Conservation (phyloP, 1,284 basidiomycete species). For the Schizophyllum commune region DNA sequence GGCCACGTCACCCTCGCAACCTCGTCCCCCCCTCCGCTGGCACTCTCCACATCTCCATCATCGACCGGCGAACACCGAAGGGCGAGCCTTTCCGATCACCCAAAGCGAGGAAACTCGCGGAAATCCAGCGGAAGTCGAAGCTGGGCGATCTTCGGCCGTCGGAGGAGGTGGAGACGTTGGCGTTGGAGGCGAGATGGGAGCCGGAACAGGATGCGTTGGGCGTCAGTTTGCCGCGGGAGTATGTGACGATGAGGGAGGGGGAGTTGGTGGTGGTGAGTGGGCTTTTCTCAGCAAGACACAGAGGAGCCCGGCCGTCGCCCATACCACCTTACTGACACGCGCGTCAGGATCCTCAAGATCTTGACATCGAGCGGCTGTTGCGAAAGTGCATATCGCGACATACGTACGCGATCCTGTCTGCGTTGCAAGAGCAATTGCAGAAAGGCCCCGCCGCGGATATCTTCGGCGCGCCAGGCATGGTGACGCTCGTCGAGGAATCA, state of each 20-base stretch:
- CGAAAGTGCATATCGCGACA: conserved; percentile 53
- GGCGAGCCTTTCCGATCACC: conserved; percentile 39
- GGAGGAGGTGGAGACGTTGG: conserved; percentile 63
- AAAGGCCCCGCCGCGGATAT: conserved; percentile 39
- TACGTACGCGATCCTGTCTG: conserved; percentile 46
- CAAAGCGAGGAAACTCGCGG: conserved; percentile 45
- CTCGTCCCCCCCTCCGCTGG: conserved; percentile 53
- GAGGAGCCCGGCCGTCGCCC: too few species aligned
- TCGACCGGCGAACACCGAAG: conserved; percentile 28
- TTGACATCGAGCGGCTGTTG: conserved; percentile 66
- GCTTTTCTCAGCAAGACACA: too few species aligned
- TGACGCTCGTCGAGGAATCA: too few species aligned
- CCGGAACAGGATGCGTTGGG: conserved; percentile 55
- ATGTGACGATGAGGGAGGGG: conserved; percentile 27
- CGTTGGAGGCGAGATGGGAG: conserved; percentile 58
- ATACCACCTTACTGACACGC: conserved; percentile 6
- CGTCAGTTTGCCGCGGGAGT: conserved; percentile 35
- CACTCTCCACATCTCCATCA: conserved; percentile 36
- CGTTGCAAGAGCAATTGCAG: conserved; percentile 47
- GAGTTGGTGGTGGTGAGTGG: conserved; percentile 42
- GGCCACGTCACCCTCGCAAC: conserved; percentile 30
- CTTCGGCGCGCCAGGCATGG: conserved; percentile 51
- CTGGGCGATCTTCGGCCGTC: conserved; percentile 46
- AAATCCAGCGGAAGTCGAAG: conserved; percentile 56
- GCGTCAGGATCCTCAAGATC: conserved; percentile 49